Evolutionary conservation across 805 yeast species (phyloP).

Genomic region (Wickerhamomyces rabaulensis): DNA sequence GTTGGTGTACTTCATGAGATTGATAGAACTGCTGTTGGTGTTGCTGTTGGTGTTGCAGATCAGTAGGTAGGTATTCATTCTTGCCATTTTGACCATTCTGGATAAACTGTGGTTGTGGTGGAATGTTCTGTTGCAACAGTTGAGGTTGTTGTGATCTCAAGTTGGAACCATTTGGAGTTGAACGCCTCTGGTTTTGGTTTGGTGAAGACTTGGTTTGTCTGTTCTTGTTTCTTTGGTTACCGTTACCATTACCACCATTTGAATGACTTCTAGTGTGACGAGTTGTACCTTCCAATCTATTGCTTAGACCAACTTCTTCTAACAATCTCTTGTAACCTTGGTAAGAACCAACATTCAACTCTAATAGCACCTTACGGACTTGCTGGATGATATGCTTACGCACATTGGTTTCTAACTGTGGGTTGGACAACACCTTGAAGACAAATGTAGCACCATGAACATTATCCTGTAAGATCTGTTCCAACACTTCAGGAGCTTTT

Average conservation of each 20-base stretch:
- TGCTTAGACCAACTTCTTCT: constrained; percentile 80
- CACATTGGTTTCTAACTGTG: constrained; percentile 51
- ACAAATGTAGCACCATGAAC: constrained; percentile 72
- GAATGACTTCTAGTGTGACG: constrained; percentile 24
- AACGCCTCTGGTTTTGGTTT: constrained; percentile 8
- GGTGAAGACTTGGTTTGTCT: constrained; percentile 20
- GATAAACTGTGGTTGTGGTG: background rate
- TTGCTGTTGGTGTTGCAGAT: no score
- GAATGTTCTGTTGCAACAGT: background rate
- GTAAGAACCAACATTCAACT: constrained; percentile 45
- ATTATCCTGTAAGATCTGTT: constrained; percentile 58
- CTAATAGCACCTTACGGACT: constrained; percentile 58
- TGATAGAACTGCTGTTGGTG: background rate
- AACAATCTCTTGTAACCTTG: constrained; percentile 81
- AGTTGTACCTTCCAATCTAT: constrained; percentile 9
- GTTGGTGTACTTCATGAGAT: background rate
- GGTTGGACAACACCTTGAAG: constrained; percentile 72
- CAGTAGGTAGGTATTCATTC: background rate
- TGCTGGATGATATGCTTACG: constrained; percentile 55
- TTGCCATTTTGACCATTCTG: background rate
- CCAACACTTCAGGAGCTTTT: constrained; percentile 44
- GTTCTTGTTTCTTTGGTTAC: constrained; percentile 8
- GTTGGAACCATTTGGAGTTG: constrained; percentile 3
- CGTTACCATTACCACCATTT: constrained; percentile 2
- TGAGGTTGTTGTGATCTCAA: background rate